phyloP scores from a whole-genome alignment of 192 early-diverging fungal species.

The Coemansia sp. region DNA sequence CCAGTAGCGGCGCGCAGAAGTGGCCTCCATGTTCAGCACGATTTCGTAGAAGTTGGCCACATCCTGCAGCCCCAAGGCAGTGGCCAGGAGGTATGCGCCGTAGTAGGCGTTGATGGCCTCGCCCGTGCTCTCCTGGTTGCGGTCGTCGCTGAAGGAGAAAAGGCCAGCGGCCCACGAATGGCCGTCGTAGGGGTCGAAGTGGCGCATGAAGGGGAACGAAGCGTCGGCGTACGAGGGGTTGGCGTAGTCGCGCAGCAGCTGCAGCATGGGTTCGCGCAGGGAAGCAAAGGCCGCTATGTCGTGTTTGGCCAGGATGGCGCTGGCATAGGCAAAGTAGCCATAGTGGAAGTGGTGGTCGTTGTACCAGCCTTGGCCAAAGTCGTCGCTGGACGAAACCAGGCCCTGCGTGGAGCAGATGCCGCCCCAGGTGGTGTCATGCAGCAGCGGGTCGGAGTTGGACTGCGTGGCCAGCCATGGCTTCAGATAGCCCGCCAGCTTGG shows the following conservation, averaged over 20 bases:
- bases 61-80: slow-evolving; percentile 32
- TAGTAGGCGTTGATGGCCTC: slow-evolving; percentile 63
- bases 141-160: slow-evolving; percentile 50
- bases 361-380: slow-evolving; percentile 60
- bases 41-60: slow-evolving; percentile 50
- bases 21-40: slow-evolving; percentile 54
- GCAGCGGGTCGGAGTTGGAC: slow-evolving; percentile 44
- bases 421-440: slow-evolving; percentile 55
- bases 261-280: slow-evolving; percentile 30
- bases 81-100: slow-evolving; percentile 50
- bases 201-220: slow-evolving; percentile 58
- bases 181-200: slow-evolving; percentile 63
- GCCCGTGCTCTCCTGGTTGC: slow-evolving; percentile 57
- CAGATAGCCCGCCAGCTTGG: slow-evolving; percentile 16
- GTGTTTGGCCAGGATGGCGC: slow-evolving; percentile 53
- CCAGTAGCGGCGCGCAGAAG: slow-evolving; percentile 55
- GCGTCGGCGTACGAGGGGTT: slow-evolving; percentile 49
- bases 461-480: slow-evolving; percentile 38
- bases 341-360: slow-evolving; percentile 68
- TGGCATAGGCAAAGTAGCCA: slow-evolving; percentile 59
- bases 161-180: slow-evolving; percentile 68
- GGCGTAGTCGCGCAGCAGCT: slow-evolving; percentile 61
- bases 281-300: slow-evolving; percentile 34
- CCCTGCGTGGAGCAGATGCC: slow-evolving; percentile 49
- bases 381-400: slow-evolving; percentile 27